Conservation (phyloP, 202 grass and related monocot species). For the Panicum virgatum region DNA sequence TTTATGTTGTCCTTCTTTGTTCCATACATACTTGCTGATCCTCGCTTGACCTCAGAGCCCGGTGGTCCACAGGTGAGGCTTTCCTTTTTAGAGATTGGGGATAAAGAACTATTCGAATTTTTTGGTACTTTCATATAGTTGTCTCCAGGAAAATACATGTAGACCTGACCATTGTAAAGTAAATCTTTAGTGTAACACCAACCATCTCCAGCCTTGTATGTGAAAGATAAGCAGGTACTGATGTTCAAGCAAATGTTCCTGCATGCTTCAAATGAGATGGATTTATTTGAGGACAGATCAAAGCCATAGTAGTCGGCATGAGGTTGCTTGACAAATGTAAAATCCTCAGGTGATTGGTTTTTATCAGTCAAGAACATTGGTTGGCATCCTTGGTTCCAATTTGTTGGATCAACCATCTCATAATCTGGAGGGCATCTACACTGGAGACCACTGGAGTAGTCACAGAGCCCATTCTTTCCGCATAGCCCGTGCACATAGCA, state of each 20-base stretch:
- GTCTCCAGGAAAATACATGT: slow-evolving; percentile 49
- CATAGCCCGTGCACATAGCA: slow-evolving; percentile 79
- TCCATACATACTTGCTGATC: slow-evolving; percentile 52
- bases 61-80: slow-evolving; percentile 33
- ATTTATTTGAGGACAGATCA: slow-evolving; percentile 41
- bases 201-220: slow-evolving; percentile 57
- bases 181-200: slow-evolving; percentile 54
- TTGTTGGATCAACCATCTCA: slow-evolving; percentile 54
- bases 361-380: slow-evolving; percentile 35
- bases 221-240: slow-evolving; percentile 57
- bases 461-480: slow-evolving; percentile 66
- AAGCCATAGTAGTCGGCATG: slow-evolving; percentile 66
- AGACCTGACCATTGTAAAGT: slow-evolving; percentile 67
- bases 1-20: slow-evolving; percentile 52
- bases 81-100: slow-evolving; percentile 26
- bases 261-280: slow-evolving; percentile 54
- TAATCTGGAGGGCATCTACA: slow-evolving; percentile 69
- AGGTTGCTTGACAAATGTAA: slow-evolving; percentile 53
- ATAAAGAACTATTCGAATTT: slow-evolving; percentile 26
- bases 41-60: slow-evolving; percentile 31
- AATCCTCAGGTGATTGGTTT: slow-evolving; percentile 33
- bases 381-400: slow-evolving; percentile 70
- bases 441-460: slow-evolving; percentile 43
- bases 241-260: slow-evolving; percentile 41
- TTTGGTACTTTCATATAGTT: slow-evolving; percentile 67